Evolutionary conservation across 176 grass and related monocot species (phyloP), one percentile per base, ranked within the genome.

Genomic region (Lolium perenne): DNA sequence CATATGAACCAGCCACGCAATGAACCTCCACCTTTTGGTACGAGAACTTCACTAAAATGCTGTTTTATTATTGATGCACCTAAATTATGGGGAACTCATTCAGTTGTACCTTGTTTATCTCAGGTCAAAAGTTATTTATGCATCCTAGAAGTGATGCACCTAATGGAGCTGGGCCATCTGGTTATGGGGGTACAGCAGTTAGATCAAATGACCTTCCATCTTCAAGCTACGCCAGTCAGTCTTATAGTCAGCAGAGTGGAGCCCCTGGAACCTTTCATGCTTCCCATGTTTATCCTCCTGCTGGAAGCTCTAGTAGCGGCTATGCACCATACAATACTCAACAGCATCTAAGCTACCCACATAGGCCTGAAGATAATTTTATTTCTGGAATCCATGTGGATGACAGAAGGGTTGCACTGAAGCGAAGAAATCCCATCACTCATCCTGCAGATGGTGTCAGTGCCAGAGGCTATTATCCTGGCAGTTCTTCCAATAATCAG

Each of bases 21-120:
- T 85, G 90, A 88, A 88, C 55, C 86, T 47, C 78, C 18, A 1
- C 78, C 90, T 85, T 85, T 82, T 81, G 90, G 90, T 91, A 88
- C 41, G 11, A 77, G 77, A 6, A 71, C 54, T 88, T 71, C 59
- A 81, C 61, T 8, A 65, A 35, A 32, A 81, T 48, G 38, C n/a
- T 60, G 17, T 8, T 58, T 29, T 75, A 41, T 72, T 41, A 13
- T 74, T 76, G 40, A 47, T 61, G 18, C 56, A 82, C 84, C 53
- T 70, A 15, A 26, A 63, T 71, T 72, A 17, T 73, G 14, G 13
- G 35, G 20, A 81, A 84, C 35, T 91, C 11, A 80, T 77, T 69
- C 18, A 54, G 12, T 63, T 71, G 62, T 45, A 46, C 70, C 45
- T 47, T 91, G 16, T 81, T 81, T 71, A 85, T 84, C 15, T 61